A percentile compares a stretch with the other conserved stretches of the same genome.
These are phyloP conservation scores for Entelexis sorbosivorans DNA, from an alignment of 1,139 yeast genomes.

Conservation along the genomic window DNA sequence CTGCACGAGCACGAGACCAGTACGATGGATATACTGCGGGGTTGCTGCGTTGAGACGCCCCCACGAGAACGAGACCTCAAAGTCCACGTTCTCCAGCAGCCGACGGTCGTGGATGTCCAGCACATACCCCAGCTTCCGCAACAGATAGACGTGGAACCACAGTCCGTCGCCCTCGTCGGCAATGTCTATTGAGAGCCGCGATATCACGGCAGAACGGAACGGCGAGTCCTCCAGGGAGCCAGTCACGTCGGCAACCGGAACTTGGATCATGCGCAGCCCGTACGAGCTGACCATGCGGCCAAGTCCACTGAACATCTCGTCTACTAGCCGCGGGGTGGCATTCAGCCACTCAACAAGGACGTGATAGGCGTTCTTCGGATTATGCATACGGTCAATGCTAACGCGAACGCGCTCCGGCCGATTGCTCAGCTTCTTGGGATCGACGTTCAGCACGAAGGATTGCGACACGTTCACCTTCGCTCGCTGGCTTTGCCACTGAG, in stretches of 20 bases:
- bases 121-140: slow-evolving; percentile 61
- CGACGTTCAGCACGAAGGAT: slow-evolving; percentile 55
- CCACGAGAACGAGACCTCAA: slow-evolving; percentile 72
- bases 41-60: slow-evolving; percentile 72
- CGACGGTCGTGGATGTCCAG: slow-evolving; percentile 62
- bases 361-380: slow-evolving; percentile 92
- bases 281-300: slow-evolving; percentile 73
- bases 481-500: background rate
- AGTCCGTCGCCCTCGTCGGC: slow-evolving; percentile 34
- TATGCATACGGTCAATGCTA: slow-evolving; percentile 85
- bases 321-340: slow-evolving; percentile 78
- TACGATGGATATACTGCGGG: slow-evolving; percentile 79
- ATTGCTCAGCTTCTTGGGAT: slow-evolving; percentile 58
- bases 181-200: slow-evolving; percentile 45
- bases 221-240: slow-evolving; percentile 69
- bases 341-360: slow-evolving; percentile 86
- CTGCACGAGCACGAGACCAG: slow-evolving; percentile 87
- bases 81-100: slow-evolving; percentile 27
- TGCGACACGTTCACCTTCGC: slow-evolving; percentile 15
- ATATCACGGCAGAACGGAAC: slow-evolving; percentile 72
- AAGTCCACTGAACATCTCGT: slow-evolving; percentile 75
- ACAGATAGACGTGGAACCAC: slow-evolving; percentile 51
- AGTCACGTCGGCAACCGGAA: slow-evolving; percentile 83
- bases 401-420: slow-evolving; percentile 71
- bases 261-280: slow-evolving; percentile 79